A percentile compares a stretch with the other conserved stretches of the same genome.
Conservation (phyloP, 352 stramenopile species). For the Pythium diclinum region DNA sequence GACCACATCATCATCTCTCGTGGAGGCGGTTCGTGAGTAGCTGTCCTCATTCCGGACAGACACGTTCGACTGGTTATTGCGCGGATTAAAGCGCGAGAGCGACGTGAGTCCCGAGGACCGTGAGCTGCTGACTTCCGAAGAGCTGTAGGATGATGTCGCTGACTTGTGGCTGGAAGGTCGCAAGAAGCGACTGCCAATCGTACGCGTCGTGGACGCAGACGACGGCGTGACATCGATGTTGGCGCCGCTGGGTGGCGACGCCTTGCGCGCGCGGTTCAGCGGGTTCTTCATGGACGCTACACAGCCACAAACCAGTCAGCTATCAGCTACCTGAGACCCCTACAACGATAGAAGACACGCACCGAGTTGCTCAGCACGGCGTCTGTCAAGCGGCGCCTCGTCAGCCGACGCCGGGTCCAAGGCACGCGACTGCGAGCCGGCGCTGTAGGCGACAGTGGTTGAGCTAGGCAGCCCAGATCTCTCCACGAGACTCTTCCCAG, state of each 20-base stretch:
- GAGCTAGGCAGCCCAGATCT: background rate
- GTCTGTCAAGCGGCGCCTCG: conserved; percentile 1
- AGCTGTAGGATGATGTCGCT: conserved; percentile 2
- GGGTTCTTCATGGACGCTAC: conserved; percentile 36
- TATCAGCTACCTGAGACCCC: background rate
- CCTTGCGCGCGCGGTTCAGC: conserved; percentile 39
- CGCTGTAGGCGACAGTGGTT: background rate
- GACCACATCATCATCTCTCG: conserved; percentile 22
- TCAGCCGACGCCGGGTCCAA: background rate
- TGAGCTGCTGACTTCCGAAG: conserved; percentile 24
- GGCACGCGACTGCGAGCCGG: background rate
- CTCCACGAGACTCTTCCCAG: conserved; percentile 18
- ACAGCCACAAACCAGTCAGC: background rate
- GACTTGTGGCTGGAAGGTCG: conserved; percentile 31
- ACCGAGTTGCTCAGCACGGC: conserved; percentile 10
- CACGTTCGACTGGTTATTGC: conserved; percentile 28
- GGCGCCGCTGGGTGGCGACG: background rate
- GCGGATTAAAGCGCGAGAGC: conserved; percentile 41
- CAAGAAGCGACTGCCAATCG: conserved; percentile 35
- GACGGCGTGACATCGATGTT: conserved; percentile 33
- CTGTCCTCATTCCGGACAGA: conserved; percentile 21
- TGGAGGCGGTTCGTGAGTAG: conserved; percentile 11
- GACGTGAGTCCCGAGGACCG: conserved; percentile 38
- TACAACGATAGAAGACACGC: background rate
- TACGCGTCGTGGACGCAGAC: conserved; percentile 17